phyloP scores from a whole-genome alignment of 106 monocot species.

The Posidonia australis region DNA sequence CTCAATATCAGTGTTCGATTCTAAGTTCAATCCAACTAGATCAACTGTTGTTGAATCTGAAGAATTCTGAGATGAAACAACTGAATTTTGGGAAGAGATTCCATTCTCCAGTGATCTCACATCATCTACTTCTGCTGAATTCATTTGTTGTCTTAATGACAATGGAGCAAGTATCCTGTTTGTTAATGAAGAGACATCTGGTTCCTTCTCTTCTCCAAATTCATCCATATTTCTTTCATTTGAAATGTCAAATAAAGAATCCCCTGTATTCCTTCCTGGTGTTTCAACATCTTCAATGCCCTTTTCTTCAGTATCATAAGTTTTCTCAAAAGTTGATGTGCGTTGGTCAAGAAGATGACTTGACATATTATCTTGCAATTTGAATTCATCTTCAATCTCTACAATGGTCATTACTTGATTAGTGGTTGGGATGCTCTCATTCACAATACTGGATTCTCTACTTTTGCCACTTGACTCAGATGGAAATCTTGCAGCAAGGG shows the following conservation, averaged over 20 bases:
- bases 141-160: conserved; percentile 1
- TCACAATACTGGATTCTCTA: conserved; percentile 11
- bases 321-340: conserved; percentile 17
- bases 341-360: conserved; percentile 1
- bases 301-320: conserved; percentile 15
- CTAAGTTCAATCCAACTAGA: conserved; percentile 7
- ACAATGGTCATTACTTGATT: neutral
- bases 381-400: neutral
- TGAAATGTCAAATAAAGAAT: conserved; percentile 5
- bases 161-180: neutral
- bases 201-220: no score
- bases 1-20: conserved; percentile 17
- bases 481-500: conserved; percentile 74
- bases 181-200: neutral
- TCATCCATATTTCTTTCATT: neutral
- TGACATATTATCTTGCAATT: no score
- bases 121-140: conserved; percentile 34
- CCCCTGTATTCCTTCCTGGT: neutral
- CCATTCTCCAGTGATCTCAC: conserved; percentile 23
- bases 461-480: conserved; percentile 6
- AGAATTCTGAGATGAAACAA: conserved; percentile 42
- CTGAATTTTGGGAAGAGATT: conserved; percentile 43
- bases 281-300: conserved; percentile 8
- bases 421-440: conserved; percentile 1
- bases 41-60: conserved; percentile 16